A percentile compares a stretch with the other conserved stretches of the same genome.
Conservation (phyloP, 805 yeast genomes). For the Ogataea methylovora region DNA sequence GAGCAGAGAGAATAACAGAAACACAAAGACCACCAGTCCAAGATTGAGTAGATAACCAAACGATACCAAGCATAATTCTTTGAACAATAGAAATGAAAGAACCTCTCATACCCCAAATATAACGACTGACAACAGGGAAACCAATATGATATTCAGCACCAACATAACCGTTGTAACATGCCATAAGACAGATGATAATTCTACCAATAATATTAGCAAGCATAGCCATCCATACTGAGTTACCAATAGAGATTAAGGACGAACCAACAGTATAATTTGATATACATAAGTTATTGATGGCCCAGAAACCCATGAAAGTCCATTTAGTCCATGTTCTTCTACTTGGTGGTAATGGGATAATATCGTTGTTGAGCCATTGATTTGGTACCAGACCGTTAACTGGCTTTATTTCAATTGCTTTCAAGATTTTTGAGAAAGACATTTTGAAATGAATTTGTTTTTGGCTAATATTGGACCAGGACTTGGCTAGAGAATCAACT, state of each 20-base stretch:
- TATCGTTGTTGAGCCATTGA: constrained; percentile 30
- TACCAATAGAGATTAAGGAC: constrained; percentile 18
- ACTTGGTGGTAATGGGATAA: constrained; percentile 35
- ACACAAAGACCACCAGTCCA: constrained; percentile 41
- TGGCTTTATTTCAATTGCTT: no score
- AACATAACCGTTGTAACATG: constrained; percentile 40
- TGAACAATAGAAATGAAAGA: constrained; percentile 33
- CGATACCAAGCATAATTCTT: constrained; percentile 35
- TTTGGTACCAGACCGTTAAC: no score
- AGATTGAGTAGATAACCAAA: constrained; percentile 39
- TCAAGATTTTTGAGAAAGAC: no score
- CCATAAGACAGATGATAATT: constrained; percentile 33
- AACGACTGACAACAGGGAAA: constrained; percentile 35
- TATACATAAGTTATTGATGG: constrained; percentile 20
- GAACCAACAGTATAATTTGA: constrained; percentile 15
- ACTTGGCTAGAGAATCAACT: no score
- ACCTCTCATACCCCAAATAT: constrained; percentile 40
- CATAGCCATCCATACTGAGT: constrained; percentile 37
- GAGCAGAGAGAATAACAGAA: constrained; percentile 29
- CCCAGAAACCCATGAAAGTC: constrained; percentile 36
- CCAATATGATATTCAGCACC: constrained; percentile 46
- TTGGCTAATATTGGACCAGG: no score
- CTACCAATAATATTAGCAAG: constrained; percentile 38
- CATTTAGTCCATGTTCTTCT: constrained; percentile 40
- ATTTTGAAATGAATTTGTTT: no score